Base-by-base conservation (phyloP, 768 basidiomycete species). In the Pleurotus sapidus region DNA sequence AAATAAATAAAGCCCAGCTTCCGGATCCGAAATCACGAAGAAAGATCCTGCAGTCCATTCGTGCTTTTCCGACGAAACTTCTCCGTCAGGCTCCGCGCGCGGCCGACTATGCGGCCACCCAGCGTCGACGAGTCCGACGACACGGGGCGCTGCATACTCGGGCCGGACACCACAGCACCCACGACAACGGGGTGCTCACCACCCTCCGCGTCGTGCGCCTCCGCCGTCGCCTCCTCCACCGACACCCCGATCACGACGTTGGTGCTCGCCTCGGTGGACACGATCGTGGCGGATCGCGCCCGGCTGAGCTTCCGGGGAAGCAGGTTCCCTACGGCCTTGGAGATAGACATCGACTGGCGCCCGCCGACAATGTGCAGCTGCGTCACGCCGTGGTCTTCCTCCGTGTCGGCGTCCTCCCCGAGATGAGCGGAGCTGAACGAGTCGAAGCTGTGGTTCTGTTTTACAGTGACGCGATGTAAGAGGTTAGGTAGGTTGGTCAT, bases 201-300 rank as follows among this genome's bases (percentile, higher is more conserved):
- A 18, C 46, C 55, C 20, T 56, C 55, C 12, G 39, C 43, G 4
- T 34, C 30, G 9, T 34, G 30, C 5, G 43, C 55, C 42, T 56
- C 55, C 5, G 46, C 46, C 12, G 46, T 56, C 12, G 55, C 55
- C 38, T 56, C 55, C 46, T 56, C 55, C 30, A 56, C 55, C 27
- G 55, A 56, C 25, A 56, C 55, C 37, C 55, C 55, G 46, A 56
- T 56, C 27, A 56, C 55, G 9, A 56, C 45, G 37, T 56, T 56
- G 25, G 55, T 45, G 20, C 40, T 39, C 27, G 40, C 40, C n/a
- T 45, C 40, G 15, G 43, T 27, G 27, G 46, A 45, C 38, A 57
- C 48, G 30, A 37, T 15, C 25, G 25, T 59, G 11, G 49, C 42
- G 20, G 27, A 20, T 18, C 12, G 37, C 6, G 55, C 55, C 30